These are phyloP conservation scores for Porphyra umbilicalis DNA, from an alignment of 31 red algal genomes.

Conservation along the genomic window DNA sequence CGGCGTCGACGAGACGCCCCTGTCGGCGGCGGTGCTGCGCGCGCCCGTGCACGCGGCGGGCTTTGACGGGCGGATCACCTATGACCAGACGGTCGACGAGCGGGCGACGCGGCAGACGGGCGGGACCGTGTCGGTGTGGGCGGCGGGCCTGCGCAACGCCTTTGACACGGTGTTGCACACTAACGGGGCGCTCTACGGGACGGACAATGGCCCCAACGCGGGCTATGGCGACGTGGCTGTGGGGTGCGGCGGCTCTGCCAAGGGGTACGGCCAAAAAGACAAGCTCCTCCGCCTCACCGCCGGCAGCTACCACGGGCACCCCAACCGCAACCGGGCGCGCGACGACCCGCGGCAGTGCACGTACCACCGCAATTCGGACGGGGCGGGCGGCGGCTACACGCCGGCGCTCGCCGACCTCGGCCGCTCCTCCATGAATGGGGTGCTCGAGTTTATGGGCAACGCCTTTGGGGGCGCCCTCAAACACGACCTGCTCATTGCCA, in stretches of 20 bases:
- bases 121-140: slow-evolving; percentile 29
- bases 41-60: slow-evolving; percentile 16
- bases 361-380: slow-evolving; percentile 18
- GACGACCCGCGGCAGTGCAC: slow-evolving; percentile 38
- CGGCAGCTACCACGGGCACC: slow-evolving; percentile 40
- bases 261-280: slow-evolving; percentile 14
- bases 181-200: slow-evolving; percentile 32
- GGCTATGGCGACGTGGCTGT: slow-evolving; percentile 45
- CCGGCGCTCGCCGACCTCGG: slow-evolving; percentile 39
- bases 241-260: slow-evolving; percentile 16
- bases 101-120: slow-evolving; percentile 14
- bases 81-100: slow-evolving; percentile 18
- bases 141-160: slow-evolving; percentile 43
- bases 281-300: slow-evolving; percentile 26
- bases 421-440: slow-evolving; percentile 40
- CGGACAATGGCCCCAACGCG: slow-evolving; percentile 51
- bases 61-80: slow-evolving; percentile 35
- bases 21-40: slow-evolving; percentile 31
- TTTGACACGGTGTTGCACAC: slow-evolving; percentile 34
- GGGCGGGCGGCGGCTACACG: slow-evolving; percentile 19
- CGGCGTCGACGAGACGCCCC: slow-evolving; percentile 31
- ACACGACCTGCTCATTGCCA: slow-evolving; percentile 30
- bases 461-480: slow-evolving; percentile 37
- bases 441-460: slow-evolving; percentile 38
- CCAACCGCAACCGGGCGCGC: slow-evolving; percentile 46